Base-by-base conservation (phyloP, 1,284 basidiomycete species). In the Papiliotrema flavescens region DNA sequence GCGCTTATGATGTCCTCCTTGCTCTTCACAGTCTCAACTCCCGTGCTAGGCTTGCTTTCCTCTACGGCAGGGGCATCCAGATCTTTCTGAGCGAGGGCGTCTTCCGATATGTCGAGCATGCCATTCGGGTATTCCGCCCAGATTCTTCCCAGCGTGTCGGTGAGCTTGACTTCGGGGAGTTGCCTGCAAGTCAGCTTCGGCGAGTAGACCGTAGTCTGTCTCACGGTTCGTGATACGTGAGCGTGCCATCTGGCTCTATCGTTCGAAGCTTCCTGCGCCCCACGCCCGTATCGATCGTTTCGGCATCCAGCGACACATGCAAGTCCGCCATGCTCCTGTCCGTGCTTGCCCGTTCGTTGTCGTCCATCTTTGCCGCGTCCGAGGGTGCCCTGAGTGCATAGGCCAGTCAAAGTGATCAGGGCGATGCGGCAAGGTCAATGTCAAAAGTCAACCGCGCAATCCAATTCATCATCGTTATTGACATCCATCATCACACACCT, bases 111-210 rank as follows among this genome's bases (percentile, higher is more conserved):
- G 40, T 73, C 70, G 17, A 71, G 59, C 39, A 75, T 47, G 2
- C 73, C 71, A 42, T 57, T 54, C 0, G 73, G 73, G 35, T 71
- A 69, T 51, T 73, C 69, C 51, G 62, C 63, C 73, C 73, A 75
- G 49, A 75, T 65, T 32, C 71, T 47, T 45, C 62, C 61, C 2
- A 75, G 59, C 14, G 56, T 54, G 34, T 69, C 66, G 0, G 66
- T 68, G 14, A 69, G 54, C 41, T 60, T 56, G 19, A 55, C 59
- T 13, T 55, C 55, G 9, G 61, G 55, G 3, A 53, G 51, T 47
- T 59, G 56, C 13, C 65, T 69, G 36, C 22, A 32, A 9, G 22
- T 43, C 24, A 39, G 32, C 23, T 37, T 46, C 39, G 17, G n/a
- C 20, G 22, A 24, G n/a, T 37, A 28, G 15, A 37, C 26, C 44